Conservation (phyloP, 2,329 filamentous ascomycete species). For the Truncatella angustata region DNA sequence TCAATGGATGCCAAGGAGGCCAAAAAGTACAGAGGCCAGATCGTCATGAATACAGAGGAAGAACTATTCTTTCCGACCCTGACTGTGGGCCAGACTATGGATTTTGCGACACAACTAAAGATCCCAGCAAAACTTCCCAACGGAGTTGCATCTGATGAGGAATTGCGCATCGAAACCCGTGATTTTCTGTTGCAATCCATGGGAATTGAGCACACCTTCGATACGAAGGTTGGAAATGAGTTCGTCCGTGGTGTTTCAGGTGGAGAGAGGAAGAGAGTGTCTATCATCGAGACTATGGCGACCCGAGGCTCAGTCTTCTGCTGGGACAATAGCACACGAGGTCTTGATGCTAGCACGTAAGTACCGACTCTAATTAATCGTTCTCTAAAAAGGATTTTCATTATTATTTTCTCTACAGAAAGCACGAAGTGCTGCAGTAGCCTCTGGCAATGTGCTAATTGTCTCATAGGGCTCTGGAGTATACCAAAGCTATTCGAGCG, state of each 20-base stretch:
- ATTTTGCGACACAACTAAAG: slow-evolving; percentile 53
- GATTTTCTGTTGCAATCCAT: slow-evolving; percentile 56
- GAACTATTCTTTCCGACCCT: slow-evolving; percentile 67
- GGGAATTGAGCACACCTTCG: slow-evolving; percentile 21
- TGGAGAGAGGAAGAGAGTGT: slow-evolving; percentile 68
- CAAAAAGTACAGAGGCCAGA: slow-evolving; percentile 36
- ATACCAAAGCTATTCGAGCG: slow-evolving; percentile 44
- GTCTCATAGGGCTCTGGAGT: slow-evolving; percentile 49
- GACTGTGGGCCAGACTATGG: slow-evolving; percentile 70
- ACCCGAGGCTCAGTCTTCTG: slow-evolving; percentile 58
- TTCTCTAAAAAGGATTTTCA: no score
- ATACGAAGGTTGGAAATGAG: slow-evolving; percentile 68
- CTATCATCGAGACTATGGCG: slow-evolving; percentile 63
- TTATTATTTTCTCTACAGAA: no score
- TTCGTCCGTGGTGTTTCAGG: slow-evolving; percentile 66
- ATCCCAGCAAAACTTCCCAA: slow-evolving; percentile 4
- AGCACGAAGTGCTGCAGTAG: no score
- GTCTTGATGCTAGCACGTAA: slow-evolving; percentile 62
- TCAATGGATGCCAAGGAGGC: slow-evolving; percentile 52
- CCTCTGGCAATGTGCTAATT: not conserved
- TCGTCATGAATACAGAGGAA: slow-evolving; percentile 71
- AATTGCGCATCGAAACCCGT: slow-evolving; percentile 47
- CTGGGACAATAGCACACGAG: slow-evolving; percentile 67
- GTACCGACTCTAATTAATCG: no score
- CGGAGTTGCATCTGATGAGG: not conserved